These are phyloP conservation scores for Tulasnella sp. DNA, from an alignment of 768 basidiomycete species.

Conservation along the genomic window DNA sequence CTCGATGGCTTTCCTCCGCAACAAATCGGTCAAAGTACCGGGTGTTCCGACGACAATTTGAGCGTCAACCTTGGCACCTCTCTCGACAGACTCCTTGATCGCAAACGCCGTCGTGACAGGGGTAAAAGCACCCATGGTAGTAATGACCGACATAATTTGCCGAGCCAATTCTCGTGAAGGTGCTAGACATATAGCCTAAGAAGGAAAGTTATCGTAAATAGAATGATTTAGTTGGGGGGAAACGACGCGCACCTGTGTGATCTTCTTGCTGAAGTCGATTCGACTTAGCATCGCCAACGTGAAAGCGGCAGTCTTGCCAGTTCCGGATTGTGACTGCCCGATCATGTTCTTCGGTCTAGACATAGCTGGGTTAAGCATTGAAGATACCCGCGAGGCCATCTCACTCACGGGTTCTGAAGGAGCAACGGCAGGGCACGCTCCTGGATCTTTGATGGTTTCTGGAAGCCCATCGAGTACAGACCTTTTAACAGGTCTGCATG, in stretches of 20 bases:
- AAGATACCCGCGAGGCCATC: background rate
- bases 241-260: slow-evolving; percentile 69
- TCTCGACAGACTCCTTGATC: slow-evolving; percentile 70
- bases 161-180: slow-evolving; percentile 96
- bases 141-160: slow-evolving; percentile 95
- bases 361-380: slow-evolving; percentile 14
- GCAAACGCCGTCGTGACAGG: slow-evolving; percentile 92
- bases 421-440: slow-evolving; percentile 93
- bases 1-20: slow-evolving; percentile 78
- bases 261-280: slow-evolving; percentile 78
- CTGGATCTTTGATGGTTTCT: slow-evolving; percentile 98
- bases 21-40: slow-evolving; percentile 89
- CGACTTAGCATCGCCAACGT: slow-evolving; percentile 96
- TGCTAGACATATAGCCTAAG: slow-evolving; percentile 92
- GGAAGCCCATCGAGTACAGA: slow-evolving; percentile 92
- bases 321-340: slow-evolving; percentile 98
- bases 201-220: slow-evolving; percentile 21
- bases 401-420: slow-evolving; percentile 80
- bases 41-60: slow-evolving; percentile 97
- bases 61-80: slow-evolving; percentile 59
- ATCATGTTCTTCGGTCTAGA: slow-evolving; percentile 96
- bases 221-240: background rate
- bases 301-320: slow-evolving; percentile 98
- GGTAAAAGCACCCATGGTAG: slow-evolving; percentile 94
- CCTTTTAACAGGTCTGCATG: slow-evolving; percentile 89